Percentiles rank a stretch among this genome's conserved stretches.
Evolutionary conservation across 2,329 filamentous ascomycete species (phyloP).

Genomic region (Neofusicoccum laricinum): DNA sequence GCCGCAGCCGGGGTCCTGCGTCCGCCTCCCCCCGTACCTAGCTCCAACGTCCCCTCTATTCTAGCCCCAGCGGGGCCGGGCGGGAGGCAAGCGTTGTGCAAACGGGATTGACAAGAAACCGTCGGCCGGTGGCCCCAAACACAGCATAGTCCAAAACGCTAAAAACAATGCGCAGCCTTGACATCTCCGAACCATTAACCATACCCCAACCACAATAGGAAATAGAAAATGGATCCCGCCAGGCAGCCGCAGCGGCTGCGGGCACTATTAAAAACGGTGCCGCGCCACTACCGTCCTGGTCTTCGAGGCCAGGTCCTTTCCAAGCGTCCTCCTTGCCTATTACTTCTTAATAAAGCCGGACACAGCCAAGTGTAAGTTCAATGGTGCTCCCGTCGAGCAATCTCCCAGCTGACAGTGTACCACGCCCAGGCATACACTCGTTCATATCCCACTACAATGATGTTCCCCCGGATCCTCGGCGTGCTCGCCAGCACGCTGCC

Average conservation of each 20-base stretch:
- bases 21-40: not conserved
- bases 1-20: not conserved
- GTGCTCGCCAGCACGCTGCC: not conserved
- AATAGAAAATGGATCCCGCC: not conserved
- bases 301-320: not conserved
- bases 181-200: not conserved
- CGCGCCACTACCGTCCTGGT: not conserved
- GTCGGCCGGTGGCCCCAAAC: not conserved
- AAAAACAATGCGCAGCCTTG: not conserved
- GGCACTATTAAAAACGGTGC: not conserved
- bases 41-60: not conserved
- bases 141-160: not conserved
- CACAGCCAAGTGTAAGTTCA: not conserved
- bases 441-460: not conserved
- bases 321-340: not conserved
- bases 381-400: not conserved
- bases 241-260: not conserved
- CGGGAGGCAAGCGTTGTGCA: not conserved
- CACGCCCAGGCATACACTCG: slow-evolving; percentile 1
- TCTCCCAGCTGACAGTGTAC: not conserved
- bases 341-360: too few relatives aligned
- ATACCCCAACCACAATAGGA: not conserved
- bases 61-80: not conserved
- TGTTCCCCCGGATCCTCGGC: not conserved
- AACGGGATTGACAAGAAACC: not conserved